These are phyloP conservation scores for Malania oleifera DNA, from an alignment of 164 flowering plant species.

Conservation along the genomic window DNA sequence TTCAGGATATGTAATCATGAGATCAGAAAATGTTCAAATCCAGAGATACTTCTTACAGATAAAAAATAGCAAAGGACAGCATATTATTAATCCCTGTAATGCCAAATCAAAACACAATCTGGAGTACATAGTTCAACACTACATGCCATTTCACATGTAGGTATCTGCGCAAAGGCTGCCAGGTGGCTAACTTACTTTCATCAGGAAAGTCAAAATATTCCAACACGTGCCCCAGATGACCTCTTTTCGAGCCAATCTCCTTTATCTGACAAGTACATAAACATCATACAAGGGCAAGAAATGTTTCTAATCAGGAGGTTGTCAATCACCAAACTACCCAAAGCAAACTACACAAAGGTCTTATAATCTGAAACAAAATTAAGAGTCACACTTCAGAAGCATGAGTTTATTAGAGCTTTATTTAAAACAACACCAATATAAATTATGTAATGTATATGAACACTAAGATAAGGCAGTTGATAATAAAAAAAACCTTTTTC, in stretches of 20 bases:
- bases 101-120: no score
- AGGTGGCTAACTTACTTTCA: constrained; percentile 39
- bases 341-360: not conserved
- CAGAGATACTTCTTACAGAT: constrained; percentile 4
- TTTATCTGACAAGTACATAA: constrained; percentile 32
- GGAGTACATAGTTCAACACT: no score
- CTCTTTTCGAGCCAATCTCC: constrained; percentile 13
- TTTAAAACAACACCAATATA: no score
- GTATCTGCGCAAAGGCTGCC: not conserved
- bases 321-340: not conserved
- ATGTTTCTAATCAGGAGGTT: not conserved
- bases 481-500: no score
- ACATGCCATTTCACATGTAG: no score
- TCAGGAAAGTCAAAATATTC: constrained; percentile 57
- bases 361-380: not conserved
- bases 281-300: not conserved
- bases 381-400: no score
- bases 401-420: no score
- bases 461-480: no score
- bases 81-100: no score
- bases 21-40: not conserved
- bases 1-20: not conserved
- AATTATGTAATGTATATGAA: no score
- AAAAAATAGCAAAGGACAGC: not conserved
- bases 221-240: constrained; percentile 19